Percentiles rank a stretch among this genome's conserved stretches.
Conservation (phyloP, 495 filamentous ascomycete species). For the Filosporella fistucella region DNA sequence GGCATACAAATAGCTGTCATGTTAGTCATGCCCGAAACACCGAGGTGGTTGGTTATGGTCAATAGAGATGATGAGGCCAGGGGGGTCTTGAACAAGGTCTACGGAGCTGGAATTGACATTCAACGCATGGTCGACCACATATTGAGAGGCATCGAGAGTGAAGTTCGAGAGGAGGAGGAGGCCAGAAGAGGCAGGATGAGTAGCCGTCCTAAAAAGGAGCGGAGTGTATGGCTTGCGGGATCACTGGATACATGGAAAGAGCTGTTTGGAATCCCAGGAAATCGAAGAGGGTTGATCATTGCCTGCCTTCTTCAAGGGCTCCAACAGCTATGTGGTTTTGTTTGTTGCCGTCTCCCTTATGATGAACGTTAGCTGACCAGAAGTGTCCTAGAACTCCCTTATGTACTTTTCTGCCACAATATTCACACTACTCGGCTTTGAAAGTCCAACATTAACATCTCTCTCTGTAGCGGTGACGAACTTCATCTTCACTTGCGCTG, state of each 20-base stretch:
- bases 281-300: slow-evolving; percentile 74
- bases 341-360: slow-evolving; percentile 33
- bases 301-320: slow-evolving; percentile 80
- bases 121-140: slow-evolving; percentile 47
- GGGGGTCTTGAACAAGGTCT: slow-evolving; percentile 58
- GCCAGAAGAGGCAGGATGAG: slow-evolving; percentile 30
- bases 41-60: slow-evolving; percentile 76
- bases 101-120: slow-evolving; percentile 43
- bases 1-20: slow-evolving; percentile 63
- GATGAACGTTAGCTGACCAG: background rate
- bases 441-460: slow-evolving; percentile 74
- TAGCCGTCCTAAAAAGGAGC: slow-evolving; percentile 20
- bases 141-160: slow-evolving; percentile 61
- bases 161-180: slow-evolving; percentile 62
- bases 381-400: slow-evolving; percentile 63
- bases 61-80: slow-evolving; percentile 55
- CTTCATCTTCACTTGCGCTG: slow-evolving; percentile 71
- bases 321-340: slow-evolving; percentile 90
- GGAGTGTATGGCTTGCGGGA: slow-evolving; percentile 13
- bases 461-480: slow-evolving; percentile 81
- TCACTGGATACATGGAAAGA: slow-evolving; percentile 46
- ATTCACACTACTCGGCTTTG: slow-evolving; percentile 75
- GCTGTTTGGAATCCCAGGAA: slow-evolving; percentile 55
- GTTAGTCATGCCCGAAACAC: slow-evolving; percentile 73
- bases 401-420: slow-evolving; percentile 97